phyloP scores from a whole-genome alignment of 176 grass and related monocot species.

The Saccharum officinarum region DNA sequence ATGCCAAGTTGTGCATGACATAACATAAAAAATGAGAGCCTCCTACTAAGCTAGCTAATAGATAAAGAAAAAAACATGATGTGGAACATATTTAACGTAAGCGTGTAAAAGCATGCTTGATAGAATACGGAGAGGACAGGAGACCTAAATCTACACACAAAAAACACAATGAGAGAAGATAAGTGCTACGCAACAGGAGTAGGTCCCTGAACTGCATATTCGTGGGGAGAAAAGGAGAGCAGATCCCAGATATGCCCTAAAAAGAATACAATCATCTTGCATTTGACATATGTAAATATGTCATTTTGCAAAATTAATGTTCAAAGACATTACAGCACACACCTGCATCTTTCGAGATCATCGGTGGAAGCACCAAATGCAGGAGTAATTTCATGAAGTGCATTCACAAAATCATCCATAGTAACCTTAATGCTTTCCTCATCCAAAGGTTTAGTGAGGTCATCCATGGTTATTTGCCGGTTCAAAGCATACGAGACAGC shows the following conservation, averaged over 20 bases:
- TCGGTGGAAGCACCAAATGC: conserved; percentile 95
- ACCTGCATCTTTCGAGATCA: conserved; percentile 99
- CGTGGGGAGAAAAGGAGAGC: background rate
- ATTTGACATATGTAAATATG: conserved; percentile 5
- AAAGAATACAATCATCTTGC: conserved; percentile 20
- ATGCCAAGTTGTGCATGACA: background rate
- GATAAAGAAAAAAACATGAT: background rate
- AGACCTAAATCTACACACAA: background rate
- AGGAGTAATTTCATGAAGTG: conserved; percentile 86
- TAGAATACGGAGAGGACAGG: background rate
- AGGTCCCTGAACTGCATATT: background rate
- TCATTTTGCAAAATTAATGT: conserved; percentile 21
- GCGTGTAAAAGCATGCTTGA: background rate
- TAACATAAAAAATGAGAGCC: background rate
- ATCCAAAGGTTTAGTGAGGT: conserved; percentile 83
- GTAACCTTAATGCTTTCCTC: conserved; percentile 98
- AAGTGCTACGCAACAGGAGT: background rate
- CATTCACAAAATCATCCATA: conserved; percentile 96
- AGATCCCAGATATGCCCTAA: background rate
- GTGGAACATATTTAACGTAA: background rate
- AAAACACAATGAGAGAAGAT: background rate
- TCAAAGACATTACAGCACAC: conserved; percentile 17
- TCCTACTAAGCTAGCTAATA: conserved; percentile 14
- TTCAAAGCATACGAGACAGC: conserved; percentile 92
- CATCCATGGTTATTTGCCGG: conserved; percentile 92